Base-by-base conservation (phyloP, 768 basidiomycete species). In the Lyophyllum decastes region DNA sequence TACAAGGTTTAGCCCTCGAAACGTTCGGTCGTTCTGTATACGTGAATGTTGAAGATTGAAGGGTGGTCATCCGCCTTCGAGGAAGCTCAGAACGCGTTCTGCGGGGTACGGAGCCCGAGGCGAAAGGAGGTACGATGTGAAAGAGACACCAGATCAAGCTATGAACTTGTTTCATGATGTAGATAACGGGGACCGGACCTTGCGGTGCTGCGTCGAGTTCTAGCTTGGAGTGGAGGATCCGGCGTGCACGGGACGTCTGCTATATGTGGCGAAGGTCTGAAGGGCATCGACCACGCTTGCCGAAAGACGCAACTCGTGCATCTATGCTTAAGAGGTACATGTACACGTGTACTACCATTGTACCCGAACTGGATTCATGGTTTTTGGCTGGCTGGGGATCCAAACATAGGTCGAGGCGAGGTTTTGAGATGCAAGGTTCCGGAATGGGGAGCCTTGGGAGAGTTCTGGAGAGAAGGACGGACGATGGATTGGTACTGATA, bases 81-180 rank as follows among this genome's bases (percentile, higher is more conserved):
- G 44, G 22, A 45, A 45, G 44, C 44, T 24, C 44, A 45, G 44
- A 24, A 24, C 5, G 17, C 24, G 27, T 8, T 49, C 17, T 50
- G 19, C 22, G 49, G 49, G 49, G 49, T 50, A 50, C 9, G 34
- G 49, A 50, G 19, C 19, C 17, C n/a, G 30, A 35, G 21, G 30
- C 22, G 33, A 22, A 46, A 47, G 54, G 54, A 47, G 54, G 33
- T 55, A 43, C 27, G 22, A 49, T 55, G 47, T 49, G 54, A 51
- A 57, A 57, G 55, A 57, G 55, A 43, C 27, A 16, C 49, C 55
- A 51, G 40, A 57, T 50, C 49, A 57, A 35, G 55, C 55, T 17
- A 51, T 26, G 14, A 44, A 21, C 5, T 34, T 27, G 48, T 26
- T 35, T 22, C 21, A 57, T 35, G 24, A 44, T 25, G 38, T 30